These are phyloP conservation scores for Rutidosis leptorrhynchoides DNA, from an alignment of 129 eudicot genomes.

Conservation along the genomic window DNA sequence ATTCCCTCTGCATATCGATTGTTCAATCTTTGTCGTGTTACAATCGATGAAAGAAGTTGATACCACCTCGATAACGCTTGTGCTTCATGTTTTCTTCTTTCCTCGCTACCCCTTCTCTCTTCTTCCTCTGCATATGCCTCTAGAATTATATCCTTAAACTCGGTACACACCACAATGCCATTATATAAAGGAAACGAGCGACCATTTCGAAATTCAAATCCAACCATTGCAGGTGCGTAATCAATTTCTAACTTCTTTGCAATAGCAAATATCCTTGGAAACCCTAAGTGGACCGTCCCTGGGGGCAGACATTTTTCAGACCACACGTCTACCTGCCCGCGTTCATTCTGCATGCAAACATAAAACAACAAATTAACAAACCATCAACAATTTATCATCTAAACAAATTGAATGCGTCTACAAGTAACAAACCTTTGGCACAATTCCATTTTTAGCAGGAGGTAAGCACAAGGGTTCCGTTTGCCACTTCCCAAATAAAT, in stretches of 20 bases:
- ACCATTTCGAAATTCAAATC: slow-evolving; percentile 87
- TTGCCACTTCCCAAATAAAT: slow-evolving; percentile 92
- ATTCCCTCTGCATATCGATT: slow-evolving; percentile 50
- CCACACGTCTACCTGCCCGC: slow-evolving; percentile 96
- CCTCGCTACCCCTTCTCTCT: slow-evolving; percentile 68
- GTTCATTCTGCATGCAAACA: slow-evolving; percentile 65
- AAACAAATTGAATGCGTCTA: not conserved
- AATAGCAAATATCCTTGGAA: slow-evolving; percentile 61
- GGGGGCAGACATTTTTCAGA: slow-evolving; percentile 98
- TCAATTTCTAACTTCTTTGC: slow-evolving; percentile 73
- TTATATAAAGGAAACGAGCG: slow-evolving; percentile 70
- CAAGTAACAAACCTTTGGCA: slow-evolving; percentile 61
- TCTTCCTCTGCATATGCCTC: slow-evolving; percentile 89
- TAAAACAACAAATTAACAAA: not conserved
- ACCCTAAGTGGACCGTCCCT: slow-evolving; percentile 81
- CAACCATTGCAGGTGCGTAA: slow-evolving; percentile 97
- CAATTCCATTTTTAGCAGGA: slow-evolving; percentile 77
- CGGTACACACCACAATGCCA: slow-evolving; percentile 87
- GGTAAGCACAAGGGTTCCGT: slow-evolving; percentile 77
- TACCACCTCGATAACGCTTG: slow-evolving; percentile 86
- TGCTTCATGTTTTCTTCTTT: slow-evolving; percentile 61
- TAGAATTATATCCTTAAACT: slow-evolving; percentile 71
- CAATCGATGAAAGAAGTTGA: slow-evolving; percentile 90
- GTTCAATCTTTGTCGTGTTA: slow-evolving; percentile 71
- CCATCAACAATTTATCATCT: not conserved